phyloP scores from a whole-genome alignment of 2,329 filamentous ascomycete species.

The Xylaria sp. region DNA sequence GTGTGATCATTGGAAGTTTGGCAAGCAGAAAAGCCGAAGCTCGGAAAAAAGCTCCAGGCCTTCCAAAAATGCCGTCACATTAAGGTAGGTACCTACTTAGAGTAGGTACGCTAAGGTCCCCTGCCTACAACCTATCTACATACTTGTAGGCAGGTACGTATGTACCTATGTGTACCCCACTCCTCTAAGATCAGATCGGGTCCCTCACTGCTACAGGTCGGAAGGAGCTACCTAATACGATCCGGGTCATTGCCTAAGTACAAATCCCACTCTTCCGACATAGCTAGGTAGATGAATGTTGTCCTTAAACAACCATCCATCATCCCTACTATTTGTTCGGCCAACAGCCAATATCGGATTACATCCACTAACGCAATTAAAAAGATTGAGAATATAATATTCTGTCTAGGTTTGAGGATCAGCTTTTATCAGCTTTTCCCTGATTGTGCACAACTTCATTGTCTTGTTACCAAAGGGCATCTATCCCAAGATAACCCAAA shows the following conservation, averaged over 20 bases:
- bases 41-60: constrained; percentile 6
- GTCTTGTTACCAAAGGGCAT: neutral
- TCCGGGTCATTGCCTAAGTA: no score
- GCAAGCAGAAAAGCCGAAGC: constrained; percentile 20
- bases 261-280: no score
- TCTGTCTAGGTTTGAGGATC: neutral
- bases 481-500: neutral
- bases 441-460: neutral
- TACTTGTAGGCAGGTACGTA: neutral
- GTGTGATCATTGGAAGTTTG: constrained; percentile 19
- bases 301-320: no score
- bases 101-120: neutral
- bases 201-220: no score
- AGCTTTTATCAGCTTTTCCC: neutral
- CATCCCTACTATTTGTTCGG: no score
- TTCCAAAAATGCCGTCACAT: constrained; percentile 32
- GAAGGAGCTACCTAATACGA: no score
- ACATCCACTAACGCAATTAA: neutral
- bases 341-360: neutral
- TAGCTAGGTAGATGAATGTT: no score
- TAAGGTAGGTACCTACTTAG: neutral
- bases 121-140: neutral
- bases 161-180: no score
- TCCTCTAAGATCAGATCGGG: no score
- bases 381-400: neutral